Conservation (phyloP, 2,329 filamentous ascomycete genomes). For the Chaetomiaceae sp. region DNA sequence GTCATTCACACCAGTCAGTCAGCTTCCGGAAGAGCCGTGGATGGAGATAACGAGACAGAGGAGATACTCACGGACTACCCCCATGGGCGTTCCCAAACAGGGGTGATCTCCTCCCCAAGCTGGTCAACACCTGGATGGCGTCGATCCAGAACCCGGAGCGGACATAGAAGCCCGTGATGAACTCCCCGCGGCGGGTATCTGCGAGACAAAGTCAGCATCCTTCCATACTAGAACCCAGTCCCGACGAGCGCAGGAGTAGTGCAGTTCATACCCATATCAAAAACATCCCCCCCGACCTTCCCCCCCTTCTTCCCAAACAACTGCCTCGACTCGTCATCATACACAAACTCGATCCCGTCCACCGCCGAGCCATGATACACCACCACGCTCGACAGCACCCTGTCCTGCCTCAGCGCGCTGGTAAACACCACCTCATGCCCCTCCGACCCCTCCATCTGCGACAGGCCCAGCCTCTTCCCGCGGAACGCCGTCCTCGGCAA, state of each 20-base stretch:
- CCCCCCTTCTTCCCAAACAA: slow-evolving; percentile 80
- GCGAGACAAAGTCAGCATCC: background rate
- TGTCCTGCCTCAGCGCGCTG: slow-evolving; percentile 61
- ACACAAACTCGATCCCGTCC: slow-evolving; percentile 87
- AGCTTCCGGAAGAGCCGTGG: background rate
- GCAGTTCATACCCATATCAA: slow-evolving; percentile 61
- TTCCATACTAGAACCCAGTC: no score
- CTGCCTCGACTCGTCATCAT: slow-evolving; percentile 80
- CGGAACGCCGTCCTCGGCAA: slow-evolving; percentile 68
- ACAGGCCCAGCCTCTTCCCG: slow-evolving; percentile 68
- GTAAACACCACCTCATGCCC: slow-evolving; percentile 71
- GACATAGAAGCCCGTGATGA: slow-evolving; percentile 80
- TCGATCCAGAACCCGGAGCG: slow-evolving; percentile 80
- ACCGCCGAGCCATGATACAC: slow-evolving; percentile 74
- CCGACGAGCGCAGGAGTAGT: no score
- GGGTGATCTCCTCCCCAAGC: slow-evolving; percentile 76
- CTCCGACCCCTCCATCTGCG: slow-evolving; percentile 64
- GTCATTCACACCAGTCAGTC: slow-evolving; percentile 27
- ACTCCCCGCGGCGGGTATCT: slow-evolving; percentile 83
- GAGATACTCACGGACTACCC: slow-evolving; percentile 69
- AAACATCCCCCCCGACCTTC: slow-evolving; percentile 64
- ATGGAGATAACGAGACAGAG: background rate
- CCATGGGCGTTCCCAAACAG: slow-evolving; percentile 78
- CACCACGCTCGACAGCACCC: slow-evolving; percentile 69
- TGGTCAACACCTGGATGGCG: slow-evolving; percentile 85